These are phyloP conservation scores for Glycine soja DNA, from an alignment of 306 rosid species.

Conservation along the genomic window DNA sequence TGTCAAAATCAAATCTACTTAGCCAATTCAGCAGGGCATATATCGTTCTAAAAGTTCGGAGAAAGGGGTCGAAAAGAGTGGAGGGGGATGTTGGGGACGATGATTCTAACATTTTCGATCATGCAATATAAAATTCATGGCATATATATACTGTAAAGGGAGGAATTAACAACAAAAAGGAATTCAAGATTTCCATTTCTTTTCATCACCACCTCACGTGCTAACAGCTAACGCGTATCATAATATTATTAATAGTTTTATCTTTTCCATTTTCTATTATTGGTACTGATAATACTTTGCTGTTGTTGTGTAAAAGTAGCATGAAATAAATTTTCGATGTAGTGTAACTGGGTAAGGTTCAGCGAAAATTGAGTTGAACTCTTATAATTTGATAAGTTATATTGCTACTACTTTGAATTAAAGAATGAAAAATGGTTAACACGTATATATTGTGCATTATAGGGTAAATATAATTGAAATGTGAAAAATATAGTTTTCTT, in stretches of 20 bases:
- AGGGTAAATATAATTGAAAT: not conserved
- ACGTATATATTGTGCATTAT: not conserved
- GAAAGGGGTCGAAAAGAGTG: not conserved
- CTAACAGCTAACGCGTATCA: not conserved
- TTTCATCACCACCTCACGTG: conserved; percentile 28
- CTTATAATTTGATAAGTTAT: not conserved
- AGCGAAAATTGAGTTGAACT: not conserved
- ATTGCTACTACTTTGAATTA: not conserved
- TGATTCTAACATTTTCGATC: conserved; percentile 37
- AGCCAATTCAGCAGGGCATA: not conserved
- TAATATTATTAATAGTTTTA: not conserved
- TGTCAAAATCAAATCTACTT: not conserved
- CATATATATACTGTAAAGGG: conserved; percentile 29
- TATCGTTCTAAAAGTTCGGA: conserved; percentile 41
- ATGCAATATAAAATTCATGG: conserved; percentile 7
- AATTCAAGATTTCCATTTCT: not conserved
- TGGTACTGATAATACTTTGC: not conserved
- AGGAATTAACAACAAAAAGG: conserved; percentile 13
- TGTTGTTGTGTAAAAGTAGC: not conserved
- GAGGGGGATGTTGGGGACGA: not conserved
- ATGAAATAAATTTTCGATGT: not conserved
- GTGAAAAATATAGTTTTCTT: not conserved
- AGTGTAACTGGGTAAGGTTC: not conserved
- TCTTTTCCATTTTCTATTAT: not conserved
- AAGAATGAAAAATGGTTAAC: not conserved